Base-by-base conservation (phyloP, 1,139 yeast genomes). In the Meyerozyma guilliermondii region DNA sequence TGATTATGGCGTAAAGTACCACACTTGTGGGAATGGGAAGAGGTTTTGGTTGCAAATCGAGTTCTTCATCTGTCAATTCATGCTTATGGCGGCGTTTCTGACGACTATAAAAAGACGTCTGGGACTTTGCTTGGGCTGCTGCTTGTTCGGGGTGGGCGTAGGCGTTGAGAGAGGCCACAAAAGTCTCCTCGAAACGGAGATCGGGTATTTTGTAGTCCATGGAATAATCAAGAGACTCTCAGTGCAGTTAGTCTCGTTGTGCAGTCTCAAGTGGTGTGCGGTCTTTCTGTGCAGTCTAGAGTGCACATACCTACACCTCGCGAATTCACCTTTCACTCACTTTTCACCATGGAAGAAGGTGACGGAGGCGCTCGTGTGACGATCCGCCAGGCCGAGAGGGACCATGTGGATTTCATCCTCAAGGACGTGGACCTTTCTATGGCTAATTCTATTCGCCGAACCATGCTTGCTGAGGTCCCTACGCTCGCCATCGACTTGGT, bases 401-500 rank as follows among this genome's bases (percentile, higher is more conserved):
- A 91, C 56, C 87, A 82, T 55, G 97, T 92, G 44, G 96, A 92
- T 63, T 86, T 94, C 59, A 88, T 91, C 42, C 68, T 94, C 47
- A 79, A 87, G 44, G 89, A 88, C 57, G 94, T 89, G 39, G 98
- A 92, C 59, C 66, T 94, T 48, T 80, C 97, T 47, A 73, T 92
- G 59, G 98, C 98, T 22, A 94, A 94, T 72, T 86, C 98, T 24
- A 56, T 94, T 31, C 78, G 99, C 56, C 76, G 99, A 60, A 80
- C 87, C 40, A 89, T 94, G 87, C 76, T 92, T 50, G 91, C 97
- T 1, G 99, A 94, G 64, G 94, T 92, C 43, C 98, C 98, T 26
- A 92, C 98, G 1, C 62, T 83, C 52, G 98, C 98, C 43, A 91
- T 94, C 49, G 99, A 94, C 61, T 78, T 92, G 51, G 98, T 94